A percentile compares a stretch with the other conserved stretches of the same genome.
Conservation (phyloP, 805 yeast species). For the Candida corydali region DNA sequence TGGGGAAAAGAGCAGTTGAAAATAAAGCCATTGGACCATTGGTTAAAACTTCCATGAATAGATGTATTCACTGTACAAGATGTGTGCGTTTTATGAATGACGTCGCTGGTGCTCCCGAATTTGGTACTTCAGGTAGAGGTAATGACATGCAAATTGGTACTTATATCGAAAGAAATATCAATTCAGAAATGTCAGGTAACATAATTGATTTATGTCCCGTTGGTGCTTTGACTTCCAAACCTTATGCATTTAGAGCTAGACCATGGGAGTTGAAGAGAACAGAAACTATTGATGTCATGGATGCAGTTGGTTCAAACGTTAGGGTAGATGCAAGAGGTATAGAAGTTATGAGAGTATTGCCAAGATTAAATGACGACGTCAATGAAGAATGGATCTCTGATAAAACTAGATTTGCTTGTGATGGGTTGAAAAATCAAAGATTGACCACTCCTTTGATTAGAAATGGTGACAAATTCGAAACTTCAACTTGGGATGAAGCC, state of each 20-base stretch:
- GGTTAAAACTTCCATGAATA: slow-evolving; percentile 85
- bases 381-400: slow-evolving; percentile 92
- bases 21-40: slow-evolving; percentile 88
- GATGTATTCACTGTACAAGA: slow-evolving; percentile 90
- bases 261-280: slow-evolving; percentile 93
- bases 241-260: slow-evolving; percentile 87
- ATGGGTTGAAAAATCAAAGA: slow-evolving; percentile 82
- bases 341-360: slow-evolving; percentile 83
- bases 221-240: slow-evolving; percentile 86
- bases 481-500: slow-evolving; percentile 87
- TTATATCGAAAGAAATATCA: slow-evolving; percentile 77
- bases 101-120: slow-evolving; percentile 89
- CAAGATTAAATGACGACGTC: slow-evolving; percentile 79
- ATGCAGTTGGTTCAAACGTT: slow-evolving; percentile 77
- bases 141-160: slow-evolving; percentile 91
- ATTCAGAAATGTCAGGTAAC: slow-evolving; percentile 83
- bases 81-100: slow-evolving; percentile 88
- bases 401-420: slow-evolving; percentile 80
- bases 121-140: slow-evolving; percentile 87
- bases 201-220: slow-evolving; percentile 87
- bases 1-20: slow-evolving; percentile 86
- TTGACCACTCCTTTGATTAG: slow-evolving; percentile 76
- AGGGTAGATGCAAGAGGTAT: slow-evolving; percentile 85
- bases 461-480: slow-evolving; percentile 62
- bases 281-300: slow-evolving; percentile 80